phyloP scores from a whole-genome alignment of 148 eudicot genomes.

The Rheum nobile region DNA sequence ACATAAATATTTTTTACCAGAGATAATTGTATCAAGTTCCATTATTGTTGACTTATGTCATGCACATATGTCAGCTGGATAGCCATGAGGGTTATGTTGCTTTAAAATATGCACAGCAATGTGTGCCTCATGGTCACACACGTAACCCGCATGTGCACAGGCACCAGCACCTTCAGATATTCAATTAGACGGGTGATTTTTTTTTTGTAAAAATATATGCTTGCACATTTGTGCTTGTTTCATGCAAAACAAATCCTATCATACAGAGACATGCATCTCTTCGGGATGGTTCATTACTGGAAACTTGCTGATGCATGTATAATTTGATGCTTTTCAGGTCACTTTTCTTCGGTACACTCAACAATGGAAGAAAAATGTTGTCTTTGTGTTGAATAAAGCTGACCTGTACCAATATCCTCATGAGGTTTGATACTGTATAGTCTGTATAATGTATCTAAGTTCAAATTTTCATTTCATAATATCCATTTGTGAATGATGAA shows the following conservation, averaged over 20 bases:
- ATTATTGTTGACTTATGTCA: neutral
- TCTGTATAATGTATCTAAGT: neutral
- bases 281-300: neutral
- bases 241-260: neutral
- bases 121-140: neutral
- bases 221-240: constrained; percentile 3
- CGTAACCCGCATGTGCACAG: neutral
- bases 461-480: neutral
- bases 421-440: constrained; percentile 38
- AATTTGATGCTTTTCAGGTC: constrained; percentile 49
- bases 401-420: constrained; percentile 51
- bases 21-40: neutral
- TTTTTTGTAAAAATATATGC: neutral
- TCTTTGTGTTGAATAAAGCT: constrained; percentile 85
- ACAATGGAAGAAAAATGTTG: constrained; percentile 89
- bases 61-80: neutral
- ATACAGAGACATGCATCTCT: neutral
- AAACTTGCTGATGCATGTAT: neutral
- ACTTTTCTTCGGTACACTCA: constrained; percentile 86
- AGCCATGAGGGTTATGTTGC: neutral
- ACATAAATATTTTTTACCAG: neutral
- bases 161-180: neutral
- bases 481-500: neutral
- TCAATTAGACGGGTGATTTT: too few species aligned
- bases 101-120: neutral